Base-by-base conservation (phyloP, 192 early-diverging fungal species). In the Spizellomyces sp. region DNA sequence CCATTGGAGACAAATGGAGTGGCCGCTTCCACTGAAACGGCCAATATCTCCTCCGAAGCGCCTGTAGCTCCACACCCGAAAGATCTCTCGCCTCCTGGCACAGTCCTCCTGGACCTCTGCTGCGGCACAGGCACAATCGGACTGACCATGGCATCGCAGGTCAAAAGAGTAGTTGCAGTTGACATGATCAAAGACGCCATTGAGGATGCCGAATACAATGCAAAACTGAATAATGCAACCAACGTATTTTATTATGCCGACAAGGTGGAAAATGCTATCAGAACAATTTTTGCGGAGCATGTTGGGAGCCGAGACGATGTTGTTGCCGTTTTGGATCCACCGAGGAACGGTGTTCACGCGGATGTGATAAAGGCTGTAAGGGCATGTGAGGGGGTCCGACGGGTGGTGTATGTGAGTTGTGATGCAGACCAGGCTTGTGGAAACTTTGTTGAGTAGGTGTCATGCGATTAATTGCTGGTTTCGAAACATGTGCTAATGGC, bases 81-180 rank as follows among this genome's bases (percentile, higher is more conserved):
- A 41, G 56, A 69, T 6, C 54, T 69, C 8, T 58, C 62, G n/a
- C 56, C 50, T 8, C 68, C 79, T 9, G 76, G 76, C 17, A 70
- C 77, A 6, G 78, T 88, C 17, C 69, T 89, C 10, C 75, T 93
- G 22, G 91, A 94, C 75, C 73, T 94, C 21, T 94, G 92, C 75
- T 94, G 92, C 80, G 92, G 92, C 10, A 94, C 91, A 15, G 92
- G 92, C 36, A 94, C 92, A 10, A 94, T 94, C 66, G 92, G 92
- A 22, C 82, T 94, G 50, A 84, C 85, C 9, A 85, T 94, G 86
- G 88, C 91, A 5, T 73, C 79, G 54, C 71, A 74, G 4, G 84
- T 90, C n/a, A 85, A 90, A 45, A 75, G 78, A 44, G 90, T 94
- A 12, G 75, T 93, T 77, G 92, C 91, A 15, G 80, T 93, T 43